Evolutionary conservation across 139 green algal genomes (phyloP).

Genomic region (Edaphochlamys debaryana): DNA sequence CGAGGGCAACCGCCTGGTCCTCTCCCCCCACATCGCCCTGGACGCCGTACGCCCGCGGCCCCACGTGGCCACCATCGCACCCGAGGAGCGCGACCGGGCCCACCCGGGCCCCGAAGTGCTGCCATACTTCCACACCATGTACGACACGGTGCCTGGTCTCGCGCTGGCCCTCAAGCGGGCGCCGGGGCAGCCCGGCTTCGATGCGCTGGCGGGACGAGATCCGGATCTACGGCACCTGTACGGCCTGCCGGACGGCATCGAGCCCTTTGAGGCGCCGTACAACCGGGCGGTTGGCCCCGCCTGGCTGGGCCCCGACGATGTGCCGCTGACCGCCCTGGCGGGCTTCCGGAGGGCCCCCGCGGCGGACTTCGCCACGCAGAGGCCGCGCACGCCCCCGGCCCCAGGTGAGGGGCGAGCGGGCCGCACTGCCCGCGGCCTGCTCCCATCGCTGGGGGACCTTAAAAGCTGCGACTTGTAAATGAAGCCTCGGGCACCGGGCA

Average conservation of each 20-base stretch:
- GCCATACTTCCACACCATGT: conserved; percentile 34
- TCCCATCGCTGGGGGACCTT: too few relatives aligned
- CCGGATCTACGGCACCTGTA: too few relatives aligned
- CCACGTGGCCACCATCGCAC: conserved; percentile 8
- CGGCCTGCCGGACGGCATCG: background rate
- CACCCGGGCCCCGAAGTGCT: background rate
- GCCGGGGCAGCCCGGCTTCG: background rate
- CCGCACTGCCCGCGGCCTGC: too few relatives aligned
- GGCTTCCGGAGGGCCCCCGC: conserved; percentile 14
- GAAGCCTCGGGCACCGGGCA: too few relatives aligned
- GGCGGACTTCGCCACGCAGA: conserved; percentile 32
- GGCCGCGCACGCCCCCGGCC: too few relatives aligned
- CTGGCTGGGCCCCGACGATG: conserved; percentile 45
- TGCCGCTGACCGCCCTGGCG: conserved; percentile 43
- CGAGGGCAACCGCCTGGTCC: conserved; percentile 39
- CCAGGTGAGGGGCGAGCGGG: too few relatives aligned
- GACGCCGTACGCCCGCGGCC: conserved; percentile 15
- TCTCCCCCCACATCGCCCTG: conserved; percentile 13
- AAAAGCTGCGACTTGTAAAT: too few relatives aligned
- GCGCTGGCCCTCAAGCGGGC: background rate
- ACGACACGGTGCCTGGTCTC: background rate
- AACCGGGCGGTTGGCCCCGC: background rate
- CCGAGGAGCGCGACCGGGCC: background rate
- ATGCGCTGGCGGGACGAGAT: background rate
- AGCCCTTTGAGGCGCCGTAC: background rate